Evolutionary conservation across 108 stramenopile genomes (phyloP).

Genomic region (Bacterosira constricta): DNA sequence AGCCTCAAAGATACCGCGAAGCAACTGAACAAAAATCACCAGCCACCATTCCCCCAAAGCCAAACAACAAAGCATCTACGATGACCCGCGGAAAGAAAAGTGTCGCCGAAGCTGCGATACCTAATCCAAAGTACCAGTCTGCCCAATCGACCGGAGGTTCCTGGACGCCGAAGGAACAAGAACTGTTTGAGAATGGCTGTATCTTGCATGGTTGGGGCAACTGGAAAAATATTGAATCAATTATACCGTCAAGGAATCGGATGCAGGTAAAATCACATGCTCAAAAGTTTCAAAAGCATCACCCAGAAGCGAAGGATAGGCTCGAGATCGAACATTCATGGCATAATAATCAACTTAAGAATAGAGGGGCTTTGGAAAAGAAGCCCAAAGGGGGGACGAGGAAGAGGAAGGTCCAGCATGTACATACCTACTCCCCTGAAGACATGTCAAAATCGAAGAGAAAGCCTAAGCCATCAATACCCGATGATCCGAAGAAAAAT

Average conservation of each 20-base stretch:
- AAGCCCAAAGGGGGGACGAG: background rate
- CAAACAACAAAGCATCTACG: background rate
- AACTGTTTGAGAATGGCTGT: conserved; percentile 13
- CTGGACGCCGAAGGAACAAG: conserved; percentile 18
- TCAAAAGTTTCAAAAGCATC: conserved; percentile 26
- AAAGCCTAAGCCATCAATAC: background rate
- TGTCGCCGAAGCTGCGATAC: background rate
- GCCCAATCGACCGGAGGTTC: background rate
- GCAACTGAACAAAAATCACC: background rate
- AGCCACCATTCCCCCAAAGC: background rate
- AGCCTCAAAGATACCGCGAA: background rate
- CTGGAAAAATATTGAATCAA: conserved; percentile 14
- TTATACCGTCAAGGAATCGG: conserved; percentile 12
- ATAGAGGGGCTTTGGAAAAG: background rate
- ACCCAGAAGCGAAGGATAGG: background rate
- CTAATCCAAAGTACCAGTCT: background rate
- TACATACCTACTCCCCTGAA: background rate
- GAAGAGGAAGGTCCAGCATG: background rate
- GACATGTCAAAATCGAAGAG: background rate
- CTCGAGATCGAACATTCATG: background rate
- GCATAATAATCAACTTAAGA: background rate
- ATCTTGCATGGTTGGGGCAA: conserved; percentile 34
- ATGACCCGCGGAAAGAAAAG: background rate
- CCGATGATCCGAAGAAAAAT: background rate
- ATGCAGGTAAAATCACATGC: conserved; percentile 42